Evolutionary conservation across 1,284 basidiomycete genomes (phyloP).

Genomic region (Trametes sp.): DNA sequence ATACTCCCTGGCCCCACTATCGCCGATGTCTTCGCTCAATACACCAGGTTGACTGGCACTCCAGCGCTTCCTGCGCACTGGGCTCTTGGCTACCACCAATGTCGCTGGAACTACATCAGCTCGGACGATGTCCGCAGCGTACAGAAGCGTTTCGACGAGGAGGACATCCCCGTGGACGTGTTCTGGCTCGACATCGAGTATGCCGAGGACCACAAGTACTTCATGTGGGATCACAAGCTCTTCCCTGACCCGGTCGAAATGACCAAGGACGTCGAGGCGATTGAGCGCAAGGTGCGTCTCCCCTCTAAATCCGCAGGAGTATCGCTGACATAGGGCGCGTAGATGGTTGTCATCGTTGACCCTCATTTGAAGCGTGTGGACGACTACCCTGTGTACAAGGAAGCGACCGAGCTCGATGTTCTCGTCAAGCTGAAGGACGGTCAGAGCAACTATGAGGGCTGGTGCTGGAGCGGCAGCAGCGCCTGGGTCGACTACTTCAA

Average conservation of each 20-base stretch:
- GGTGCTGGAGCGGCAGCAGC: conserved; percentile 97
- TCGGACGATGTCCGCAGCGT: conserved; percentile 91
- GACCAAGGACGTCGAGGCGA: conserved; percentile 87
- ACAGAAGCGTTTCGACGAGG: conserved; percentile 88
- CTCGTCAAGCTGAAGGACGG: conserved; percentile 86
- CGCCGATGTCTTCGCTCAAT: conserved; percentile 85
- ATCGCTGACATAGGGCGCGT: background rate
- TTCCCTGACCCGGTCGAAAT: conserved; percentile 97
- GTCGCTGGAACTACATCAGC: conserved; percentile 97
- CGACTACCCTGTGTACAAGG: conserved; percentile 86
- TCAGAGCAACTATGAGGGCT: conserved; percentile 91
- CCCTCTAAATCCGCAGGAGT: background rate
- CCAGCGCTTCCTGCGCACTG: conserved; percentile 90
- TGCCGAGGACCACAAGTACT: conserved; percentile 94
- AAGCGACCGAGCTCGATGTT: conserved; percentile 82
- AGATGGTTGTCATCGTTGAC: conserved; percentile 98
- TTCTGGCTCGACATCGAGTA: conserved; percentile 99
- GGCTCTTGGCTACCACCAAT: conserved; percentile 96
- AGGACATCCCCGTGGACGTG: conserved; percentile 95
- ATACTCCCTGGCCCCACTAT: conserved; percentile 91
- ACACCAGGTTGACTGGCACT: conserved; percentile 85
- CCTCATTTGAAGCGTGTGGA: conserved; percentile 92
- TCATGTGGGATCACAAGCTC: conserved; percentile 92
- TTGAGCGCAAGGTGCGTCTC: conserved; percentile 80
- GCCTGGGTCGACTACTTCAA: conserved; percentile 99